These are phyloP conservation scores for Lepidium africanum DNA, from an alignment of 345 rosid species.

Conservation along the genomic window DNA sequence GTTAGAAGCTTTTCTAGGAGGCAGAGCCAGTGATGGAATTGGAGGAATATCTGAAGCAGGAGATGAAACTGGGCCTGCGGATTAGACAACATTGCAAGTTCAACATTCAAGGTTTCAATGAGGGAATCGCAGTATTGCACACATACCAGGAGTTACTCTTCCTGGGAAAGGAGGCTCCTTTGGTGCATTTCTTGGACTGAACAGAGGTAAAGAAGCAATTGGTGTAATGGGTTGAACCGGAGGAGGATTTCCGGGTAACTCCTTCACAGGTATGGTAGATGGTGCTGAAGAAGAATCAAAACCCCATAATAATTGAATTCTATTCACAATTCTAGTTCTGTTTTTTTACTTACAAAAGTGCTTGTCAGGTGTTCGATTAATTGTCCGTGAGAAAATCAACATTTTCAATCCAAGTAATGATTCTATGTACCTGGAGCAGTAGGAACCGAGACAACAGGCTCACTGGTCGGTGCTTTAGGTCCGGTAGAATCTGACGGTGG, in stretches of 20 bases:
- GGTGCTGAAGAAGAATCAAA: slow-evolving; percentile 11
- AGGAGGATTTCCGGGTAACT: slow-evolving; percentile 13
- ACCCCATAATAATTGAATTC: not conserved
- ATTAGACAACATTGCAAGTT: slow-evolving; percentile 2
- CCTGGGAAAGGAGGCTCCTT: slow-evolving; percentile 21
- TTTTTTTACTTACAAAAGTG: not conserved
- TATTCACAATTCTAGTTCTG: not conserved
- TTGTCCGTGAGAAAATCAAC: slow-evolving; percentile 4
- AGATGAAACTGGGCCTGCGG: slow-evolving; percentile 19
- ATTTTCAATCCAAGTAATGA: not conserved
- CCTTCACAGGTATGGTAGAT: slow-evolving; percentile 14
- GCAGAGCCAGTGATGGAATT: slow-evolving; percentile 16
- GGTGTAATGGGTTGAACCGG: slow-evolving; percentile 15
- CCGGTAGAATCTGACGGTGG: slow-evolving; percentile 29
- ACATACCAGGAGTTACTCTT: slow-evolving; percentile 18
- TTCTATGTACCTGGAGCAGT: slow-evolving; percentile 34
- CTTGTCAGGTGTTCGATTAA: slow-evolving; percentile 11
- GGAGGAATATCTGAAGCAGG: slow-evolving; percentile 24
- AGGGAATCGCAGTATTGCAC: not conserved
- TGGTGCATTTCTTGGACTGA: slow-evolving; percentile 19
- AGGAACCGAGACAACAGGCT: slow-evolving; percentile 33
- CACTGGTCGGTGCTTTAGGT: slow-evolving; percentile 22
- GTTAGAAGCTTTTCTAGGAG: slow-evolving; percentile 14
- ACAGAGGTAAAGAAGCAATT: slow-evolving; percentile 15
- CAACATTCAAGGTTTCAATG: not conserved